phyloP scores from a whole-genome alignment of 2,329 filamentous ascomycete species.

The Arthrinium phaeospermum region DNA sequence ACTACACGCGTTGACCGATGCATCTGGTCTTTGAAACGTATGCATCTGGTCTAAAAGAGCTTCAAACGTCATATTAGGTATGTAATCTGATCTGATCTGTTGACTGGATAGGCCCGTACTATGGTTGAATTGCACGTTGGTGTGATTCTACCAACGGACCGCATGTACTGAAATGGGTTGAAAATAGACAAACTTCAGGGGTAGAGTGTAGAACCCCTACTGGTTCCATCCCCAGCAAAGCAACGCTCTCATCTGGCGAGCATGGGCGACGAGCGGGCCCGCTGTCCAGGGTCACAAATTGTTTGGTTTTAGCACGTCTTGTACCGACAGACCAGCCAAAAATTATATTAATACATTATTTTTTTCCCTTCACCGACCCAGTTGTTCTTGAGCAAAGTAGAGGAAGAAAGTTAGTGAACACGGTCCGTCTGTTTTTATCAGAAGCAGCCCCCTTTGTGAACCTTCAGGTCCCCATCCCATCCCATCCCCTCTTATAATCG shows the following conservation, averaged over 20 bases:
- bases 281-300: constrained; percentile 11
- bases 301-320: background rate
- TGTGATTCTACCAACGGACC: too few relatives aligned
- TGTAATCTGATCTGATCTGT: too few relatives aligned
- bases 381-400: background rate
- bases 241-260: background rate
- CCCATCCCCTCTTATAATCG: background rate
- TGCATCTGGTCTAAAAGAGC: too few relatives aligned
- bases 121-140: too few relatives aligned
- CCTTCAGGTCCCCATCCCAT: background rate
- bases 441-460: constrained; percentile 5
- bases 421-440: constrained; percentile 3
- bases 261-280: background rate
- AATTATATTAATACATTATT: constrained; percentile 6
- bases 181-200: too few relatives aligned
- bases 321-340: background rate
- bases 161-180: too few relatives aligned
- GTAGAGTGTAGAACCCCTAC: too few relatives aligned
- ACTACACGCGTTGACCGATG: too few relatives aligned
- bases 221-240: background rate
- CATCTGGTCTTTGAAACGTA: too few relatives aligned
- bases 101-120: too few relatives aligned
- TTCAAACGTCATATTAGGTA: too few relatives aligned
- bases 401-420: background rate
- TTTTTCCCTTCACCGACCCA: constrained; percentile 15